Percentiles rank a stretch among this genome's conserved stretches.
These are phyloP conservation scores for Iberis pinnata DNA, from an alignment of 345 rosid species.

Conservation along the genomic window DNA sequence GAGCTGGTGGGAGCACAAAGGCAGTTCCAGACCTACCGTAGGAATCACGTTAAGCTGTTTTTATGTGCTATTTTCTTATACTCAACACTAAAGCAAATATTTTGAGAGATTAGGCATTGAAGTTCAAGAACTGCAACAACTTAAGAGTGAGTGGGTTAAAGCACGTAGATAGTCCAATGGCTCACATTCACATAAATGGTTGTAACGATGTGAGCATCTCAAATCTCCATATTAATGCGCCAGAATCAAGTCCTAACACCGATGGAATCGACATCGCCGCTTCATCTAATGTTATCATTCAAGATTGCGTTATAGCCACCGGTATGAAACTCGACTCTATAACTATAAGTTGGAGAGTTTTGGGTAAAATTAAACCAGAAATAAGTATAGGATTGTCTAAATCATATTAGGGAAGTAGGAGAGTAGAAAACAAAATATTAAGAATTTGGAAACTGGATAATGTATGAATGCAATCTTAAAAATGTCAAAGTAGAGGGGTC, in stretches of 20 bases:
- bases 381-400: no score
- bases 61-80: not conserved
- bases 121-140: conserved; percentile 30
- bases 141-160: conserved; percentile 28
- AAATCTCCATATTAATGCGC: conserved; percentile 31
- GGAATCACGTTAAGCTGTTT: not conserved
- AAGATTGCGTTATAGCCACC: conserved; percentile 27
- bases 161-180: conserved; percentile 32
- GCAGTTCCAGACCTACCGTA: conserved; percentile 32
- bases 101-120: conserved; percentile 27
- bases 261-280: conserved; percentile 31
- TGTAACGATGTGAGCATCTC: conserved; percentile 30
- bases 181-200: conserved; percentile 29
- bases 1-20: conserved; percentile 38
- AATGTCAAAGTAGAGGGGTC: conserved; percentile 24
- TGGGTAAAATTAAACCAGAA: no score
- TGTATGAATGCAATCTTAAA: conserved; percentile 15
- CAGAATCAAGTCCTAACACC: conserved; percentile 36
- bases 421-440: not conserved
- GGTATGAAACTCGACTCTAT: conserved; percentile 23
- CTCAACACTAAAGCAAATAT: not conserved
- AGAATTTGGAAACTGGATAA: not conserved
- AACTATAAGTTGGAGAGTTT: no score
- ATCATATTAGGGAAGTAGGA: not conserved
- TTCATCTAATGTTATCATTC: conserved; percentile 31